Evolutionary conservation across 805 yeast species (phyloP), one percentile per base, ranked within the genome.

Genomic region (Maudiozyma barnettii): DNA sequence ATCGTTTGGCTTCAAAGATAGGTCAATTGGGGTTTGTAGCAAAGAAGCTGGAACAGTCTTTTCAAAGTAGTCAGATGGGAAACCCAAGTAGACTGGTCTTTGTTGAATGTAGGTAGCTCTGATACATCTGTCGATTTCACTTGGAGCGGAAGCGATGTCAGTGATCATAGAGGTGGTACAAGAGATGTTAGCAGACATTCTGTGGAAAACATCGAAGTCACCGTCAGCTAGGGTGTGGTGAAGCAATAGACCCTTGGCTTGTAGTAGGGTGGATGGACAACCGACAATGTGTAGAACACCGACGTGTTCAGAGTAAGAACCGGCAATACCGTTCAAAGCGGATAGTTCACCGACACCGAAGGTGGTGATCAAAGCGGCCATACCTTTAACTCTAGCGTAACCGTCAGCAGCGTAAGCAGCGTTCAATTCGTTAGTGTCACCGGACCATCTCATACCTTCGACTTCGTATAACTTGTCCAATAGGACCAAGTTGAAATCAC

Each of bases 321-420:
- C 41, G 41, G 41, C 41, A 39, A 39, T 39, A 39, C 41, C 41
- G 30, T 39, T 39, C n/a, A 39, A 23, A n/a, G 41, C 41, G 18
- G 41, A 39, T 39, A 39, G n/a, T 23, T 39, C 41, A 39, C 41
- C 41, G 41, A 39, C 41, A 39, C 41, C 41, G 41, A 39, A 39
- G n/a, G 41, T 39, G 41, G 41, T 39, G 30, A 39, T 39, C 30
- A 39, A 8, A 39, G 30, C 29, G 18, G 41, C 41, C 41, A 39
- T 39, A 39, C 41, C 41, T 30, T 39, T 39, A n/a, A 39, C 30
- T 39, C 41, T 39, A n/a, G 41, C 41, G 41, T 39, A 39, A 39
- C 41, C 41, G n/a, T 39, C 41, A 39, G 41, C 41, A 23, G 41
- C 41, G 41, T 39, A 39, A 39, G 41, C 29, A 39, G 41, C 41